These are phyloP conservation scores for Ogataea pignaliae DNA, from an alignment of 805 yeast genomes.

Conservation along the genomic window DNA sequence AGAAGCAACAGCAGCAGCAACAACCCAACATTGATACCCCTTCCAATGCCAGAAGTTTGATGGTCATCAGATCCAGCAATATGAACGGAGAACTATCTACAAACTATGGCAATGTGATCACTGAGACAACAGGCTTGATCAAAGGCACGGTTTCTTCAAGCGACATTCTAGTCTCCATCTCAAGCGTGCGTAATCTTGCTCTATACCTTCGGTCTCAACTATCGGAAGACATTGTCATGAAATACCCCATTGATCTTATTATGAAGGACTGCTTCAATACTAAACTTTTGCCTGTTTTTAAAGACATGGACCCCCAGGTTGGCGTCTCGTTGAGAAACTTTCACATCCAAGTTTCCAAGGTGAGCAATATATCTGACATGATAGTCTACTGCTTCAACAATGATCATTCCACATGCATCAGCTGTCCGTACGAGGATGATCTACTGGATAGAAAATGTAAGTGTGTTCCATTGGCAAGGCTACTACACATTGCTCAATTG, in stretches of 20 bases:
- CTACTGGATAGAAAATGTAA: constrained; percentile 25
- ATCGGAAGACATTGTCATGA: constrained; percentile 14
- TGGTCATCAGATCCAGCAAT: constrained; percentile 30
- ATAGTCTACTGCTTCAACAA: constrained; percentile 65
- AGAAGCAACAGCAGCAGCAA: constrained; percentile 1
- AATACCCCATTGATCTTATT: constrained; percentile 26
- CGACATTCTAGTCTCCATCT: constrained; percentile 50
- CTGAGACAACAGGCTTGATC: constrained; percentile 41
- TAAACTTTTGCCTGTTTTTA: constrained; percentile 48
- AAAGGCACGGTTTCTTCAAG: constrained; percentile 50
- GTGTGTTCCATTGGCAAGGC: constrained; percentile 35
- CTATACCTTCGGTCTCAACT: constrained; percentile 26
- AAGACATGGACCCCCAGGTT: constrained; percentile 58
- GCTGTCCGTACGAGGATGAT: constrained; percentile 6
- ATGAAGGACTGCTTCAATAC: constrained; percentile 40
- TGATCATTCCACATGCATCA: constrained; percentile 27
- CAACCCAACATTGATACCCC: constrained; percentile 17
- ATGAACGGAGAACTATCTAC: constrained; percentile 26
- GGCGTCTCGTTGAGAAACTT: constrained; percentile 82
- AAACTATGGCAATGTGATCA: constrained; percentile 26
- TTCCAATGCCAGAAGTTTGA: constrained; percentile 19
- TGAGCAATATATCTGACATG: constrained; percentile 69
- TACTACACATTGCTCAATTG: constrained; percentile 41
- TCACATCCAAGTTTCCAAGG: constrained; percentile 79
- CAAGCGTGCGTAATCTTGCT: constrained; percentile 23